Evolutionary conservation across 441 rosid genomes (phyloP), one percentile per base, ranked within the genome.

Genomic region (Syzygium malaccense): DNA sequence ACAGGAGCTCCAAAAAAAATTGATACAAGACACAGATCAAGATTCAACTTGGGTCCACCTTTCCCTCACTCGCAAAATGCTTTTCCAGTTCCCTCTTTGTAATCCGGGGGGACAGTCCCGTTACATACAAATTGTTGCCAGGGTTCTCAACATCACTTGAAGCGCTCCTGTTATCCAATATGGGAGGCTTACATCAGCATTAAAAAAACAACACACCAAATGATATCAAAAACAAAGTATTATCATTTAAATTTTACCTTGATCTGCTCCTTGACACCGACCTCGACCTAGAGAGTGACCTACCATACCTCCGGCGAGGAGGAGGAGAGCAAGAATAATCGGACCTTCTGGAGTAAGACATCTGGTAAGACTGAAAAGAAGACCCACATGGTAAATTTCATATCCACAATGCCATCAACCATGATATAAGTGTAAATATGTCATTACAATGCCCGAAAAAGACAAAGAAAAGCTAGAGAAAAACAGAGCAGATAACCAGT

Each of bases 121-220:
- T 97, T 88, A 98, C 99, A 87, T 98, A 98, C 92, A 98, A 91
- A 91, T 96, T 95, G 92, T 98, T 96, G 45, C 99, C 99, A 66
- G 98, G 98, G 90, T 98, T 98, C 86, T 95, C 99, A 56, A 94
- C 95, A 62, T 95, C 98, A 15, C 87, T 80, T 3, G 95, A 95
- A 41, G 78, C 87, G 58, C 98, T 97, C 96, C 99, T 96, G 88
- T 55, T 33, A 90, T 57, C 51, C 19, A 75, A 88, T 66, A 75
- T 6, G 83, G 51, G 83, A 41, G 83, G 51, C 49, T 75, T 75
- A 75, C 51, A 41, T 75, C 83, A 71, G 83, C 49, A 75, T 75
- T 66, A 19, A 23, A 75, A 75, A 23, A 32, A 25, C 85, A 20
- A 71, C 17, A 28, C 45, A 80, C 30, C 66, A 15, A 55, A 85